Conservation (phyloP, 805 yeast genomes). For the Saturnispora ahearnii region DNA sequence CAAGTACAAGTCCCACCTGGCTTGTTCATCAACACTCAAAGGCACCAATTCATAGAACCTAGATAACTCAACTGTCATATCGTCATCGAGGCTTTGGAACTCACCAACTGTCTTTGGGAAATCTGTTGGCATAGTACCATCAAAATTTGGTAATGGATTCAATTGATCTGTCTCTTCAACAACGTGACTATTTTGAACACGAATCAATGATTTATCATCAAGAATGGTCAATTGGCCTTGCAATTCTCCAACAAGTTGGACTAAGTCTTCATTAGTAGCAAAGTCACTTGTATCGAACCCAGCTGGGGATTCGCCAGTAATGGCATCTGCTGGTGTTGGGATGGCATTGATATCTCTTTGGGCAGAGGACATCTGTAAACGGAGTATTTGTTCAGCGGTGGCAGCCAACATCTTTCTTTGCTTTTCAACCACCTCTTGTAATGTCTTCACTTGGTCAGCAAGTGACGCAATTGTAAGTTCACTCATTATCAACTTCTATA, state of each 20-base stretch:
- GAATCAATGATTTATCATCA: slow-evolving; percentile 68
- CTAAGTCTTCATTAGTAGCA: slow-evolving; percentile 75
- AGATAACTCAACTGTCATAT: slow-evolving; percentile 44
- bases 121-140: slow-evolving; percentile 57
- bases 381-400: slow-evolving; percentile 74
- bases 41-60: slow-evolving; percentile 72
- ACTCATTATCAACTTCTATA: background rate
- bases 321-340: slow-evolving; percentile 14
- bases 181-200: slow-evolving; percentile 57
- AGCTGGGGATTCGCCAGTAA: background rate
- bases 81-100: slow-evolving; percentile 39
- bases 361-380: slow-evolving; percentile 54
- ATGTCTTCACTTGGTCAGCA: slow-evolving; percentile 40
- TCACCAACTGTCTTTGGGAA: slow-evolving; percentile 55
- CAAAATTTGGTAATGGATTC: slow-evolving; percentile 70
- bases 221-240: slow-evolving; percentile 77
- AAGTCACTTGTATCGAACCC: slow-evolving; percentile 42
- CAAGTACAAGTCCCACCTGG: slow-evolving; percentile 40
- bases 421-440: slow-evolving; percentile 40
- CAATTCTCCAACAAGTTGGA: slow-evolving; percentile 79
- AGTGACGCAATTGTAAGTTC: slow-evolving; percentile 27
- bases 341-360: slow-evolving; percentile 19
- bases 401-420: slow-evolving; percentile 58
- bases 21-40: slow-evolving; percentile 48
- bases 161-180: slow-evolving; percentile 33